A percentile compares a stretch with the other conserved stretches of the same genome.
phyloP scores from a whole-genome alignment of 164 flowering plant genomes.

The Macadamia integrifolia region DNA sequence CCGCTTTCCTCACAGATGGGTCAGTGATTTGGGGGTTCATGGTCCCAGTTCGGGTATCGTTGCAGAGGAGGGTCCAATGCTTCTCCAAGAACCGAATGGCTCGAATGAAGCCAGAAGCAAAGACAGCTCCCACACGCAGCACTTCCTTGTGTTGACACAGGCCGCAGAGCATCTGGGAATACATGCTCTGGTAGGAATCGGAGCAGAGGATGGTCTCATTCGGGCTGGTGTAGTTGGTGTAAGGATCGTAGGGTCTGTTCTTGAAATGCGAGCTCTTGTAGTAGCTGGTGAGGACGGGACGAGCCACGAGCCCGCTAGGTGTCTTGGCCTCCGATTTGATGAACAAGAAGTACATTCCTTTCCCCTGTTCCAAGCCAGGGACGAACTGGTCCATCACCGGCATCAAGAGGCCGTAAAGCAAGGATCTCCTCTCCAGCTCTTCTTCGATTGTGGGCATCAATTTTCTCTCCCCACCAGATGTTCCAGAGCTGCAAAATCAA shows the following conservation, averaged over 20 bases:
- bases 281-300: slow-evolving; percentile 88
- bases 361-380: slow-evolving; percentile 77
- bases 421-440: slow-evolving; percentile 64
- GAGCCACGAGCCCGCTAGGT: slow-evolving; percentile 74
- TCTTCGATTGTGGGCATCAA: slow-evolving; percentile 93
- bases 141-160: slow-evolving; percentile 69
- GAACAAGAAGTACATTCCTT: slow-evolving; percentile 93
- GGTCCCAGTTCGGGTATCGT: slow-evolving; percentile 65
- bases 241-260: slow-evolving; percentile 73
- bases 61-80: slow-evolving; percentile 54
- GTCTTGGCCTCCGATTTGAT: slow-evolving; percentile 85
- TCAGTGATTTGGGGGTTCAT: slow-evolving; percentile 61
- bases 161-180: slow-evolving; percentile 88
- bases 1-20: slow-evolving; percentile 58
- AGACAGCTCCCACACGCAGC: slow-evolving; percentile 90
- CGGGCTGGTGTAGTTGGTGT: slow-evolving; percentile 94
- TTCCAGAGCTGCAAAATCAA: slow-evolving; percentile 62
- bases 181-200: slow-evolving; percentile 95
- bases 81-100: slow-evolving; percentile 89
- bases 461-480: slow-evolving; percentile 93
- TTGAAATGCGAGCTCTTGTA: slow-evolving; percentile 80
- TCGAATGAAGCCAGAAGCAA: slow-evolving; percentile 91
- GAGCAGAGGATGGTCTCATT: slow-evolving; percentile 82
- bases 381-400: slow-evolving; percentile 92
- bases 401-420: slow-evolving; percentile 82